phyloP scores from a whole-genome alignment of 2,329 filamentous ascomycete genomes.

The Clonostachys rosea region DNA sequence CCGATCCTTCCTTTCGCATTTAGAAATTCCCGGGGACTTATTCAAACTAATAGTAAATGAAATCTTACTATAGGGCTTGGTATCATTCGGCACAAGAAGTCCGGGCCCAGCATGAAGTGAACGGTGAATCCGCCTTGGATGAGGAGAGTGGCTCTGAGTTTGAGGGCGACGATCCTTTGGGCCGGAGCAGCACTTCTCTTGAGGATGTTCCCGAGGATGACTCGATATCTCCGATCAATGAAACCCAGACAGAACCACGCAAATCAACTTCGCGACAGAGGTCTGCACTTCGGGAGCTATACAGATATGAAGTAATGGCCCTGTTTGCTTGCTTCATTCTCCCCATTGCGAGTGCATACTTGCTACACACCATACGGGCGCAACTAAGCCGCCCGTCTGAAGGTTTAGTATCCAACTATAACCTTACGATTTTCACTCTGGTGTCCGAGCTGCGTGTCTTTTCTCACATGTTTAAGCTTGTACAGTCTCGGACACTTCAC shows the following conservation, averaged over 20 bases:
- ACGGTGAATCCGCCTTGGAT: constrained; percentile 32
- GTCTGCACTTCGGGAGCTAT: constrained; percentile 58
- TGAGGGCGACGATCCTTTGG: constrained; percentile 2
- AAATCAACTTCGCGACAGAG: constrained; percentile 15
- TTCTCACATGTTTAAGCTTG: constrained; percentile 75
- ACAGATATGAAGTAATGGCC: constrained; percentile 69
- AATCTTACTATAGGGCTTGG: constrained; percentile 54
- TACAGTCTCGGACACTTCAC: constrained; percentile 74
- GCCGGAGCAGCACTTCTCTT: constrained; percentile 15
- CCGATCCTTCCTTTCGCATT: too few species aligned
- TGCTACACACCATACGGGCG: constrained; percentile 75
- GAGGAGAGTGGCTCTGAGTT: constrained; percentile 37
- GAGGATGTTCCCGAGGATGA: constrained; percentile 41
- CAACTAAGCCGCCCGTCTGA: constrained; percentile 82
- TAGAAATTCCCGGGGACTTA: background rate
- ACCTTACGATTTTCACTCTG: constrained; percentile 84
- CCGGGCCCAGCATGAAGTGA: constrained; percentile 44
- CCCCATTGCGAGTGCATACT: constrained; percentile 73
- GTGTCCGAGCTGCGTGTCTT: constrained; percentile 82
- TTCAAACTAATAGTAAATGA: background rate
- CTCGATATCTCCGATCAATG: constrained; percentile 5
- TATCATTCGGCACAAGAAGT: constrained; percentile 67
- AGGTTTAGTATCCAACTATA: constrained; percentile 86
- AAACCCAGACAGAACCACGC: constrained; percentile 4
- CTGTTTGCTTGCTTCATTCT: constrained; percentile 74